Evolutionary conservation across 352 stramenopile genomes (phyloP).

Genomic region (Globisporangium perplexum): DNA sequence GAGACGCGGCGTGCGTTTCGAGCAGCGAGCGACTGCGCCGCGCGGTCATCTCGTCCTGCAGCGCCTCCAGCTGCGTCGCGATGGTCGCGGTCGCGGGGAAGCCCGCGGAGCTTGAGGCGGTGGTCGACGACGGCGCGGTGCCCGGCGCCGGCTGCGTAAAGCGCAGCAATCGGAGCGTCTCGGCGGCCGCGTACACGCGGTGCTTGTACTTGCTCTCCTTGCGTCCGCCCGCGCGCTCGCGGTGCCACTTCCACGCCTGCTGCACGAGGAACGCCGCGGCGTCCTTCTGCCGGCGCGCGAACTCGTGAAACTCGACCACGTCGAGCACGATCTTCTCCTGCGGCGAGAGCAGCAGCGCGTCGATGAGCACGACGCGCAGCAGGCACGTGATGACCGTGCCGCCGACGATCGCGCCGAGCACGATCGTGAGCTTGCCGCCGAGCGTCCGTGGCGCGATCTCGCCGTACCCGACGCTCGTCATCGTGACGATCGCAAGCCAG

Average conservation of each 20-base stretch:
- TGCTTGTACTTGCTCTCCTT: constrained; percentile 21
- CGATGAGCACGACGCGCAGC: constrained; percentile 53
- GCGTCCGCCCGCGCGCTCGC: background rate
- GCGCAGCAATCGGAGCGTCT: constrained; percentile 39
- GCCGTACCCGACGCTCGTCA: constrained; percentile 56
- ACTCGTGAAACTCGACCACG: constrained; percentile 51
- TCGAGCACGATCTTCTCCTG: constrained; percentile 58
- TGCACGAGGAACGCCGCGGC: constrained; percentile 43
- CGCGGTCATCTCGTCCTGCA: constrained; percentile 14
- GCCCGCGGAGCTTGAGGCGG: constrained; percentile 6
- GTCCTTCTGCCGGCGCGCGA: constrained; percentile 32
- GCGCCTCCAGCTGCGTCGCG: constrained; percentile 14
- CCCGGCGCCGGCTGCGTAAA: constrained; percentile 30
- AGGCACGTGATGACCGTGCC: constrained; percentile 56
- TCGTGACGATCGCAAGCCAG: constrained; percentile 67
- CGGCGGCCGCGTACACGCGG: constrained; percentile 36
- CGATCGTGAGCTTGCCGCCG: constrained; percentile 50
- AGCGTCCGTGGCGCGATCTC: constrained; percentile 43
- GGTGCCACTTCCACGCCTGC: constrained; percentile 31
- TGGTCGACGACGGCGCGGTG: constrained; percentile 4
- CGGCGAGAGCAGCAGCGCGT: constrained; percentile 41
- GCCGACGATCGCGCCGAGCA: constrained; percentile 48
- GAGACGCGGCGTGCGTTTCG: constrained; percentile 15
- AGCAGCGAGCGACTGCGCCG: constrained; percentile 3
- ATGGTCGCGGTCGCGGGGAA: constrained; percentile 9